Evolutionary conservation across 495 filamentous ascomycete genomes (phyloP).

Genomic region (Trichoderma reesei): DNA sequence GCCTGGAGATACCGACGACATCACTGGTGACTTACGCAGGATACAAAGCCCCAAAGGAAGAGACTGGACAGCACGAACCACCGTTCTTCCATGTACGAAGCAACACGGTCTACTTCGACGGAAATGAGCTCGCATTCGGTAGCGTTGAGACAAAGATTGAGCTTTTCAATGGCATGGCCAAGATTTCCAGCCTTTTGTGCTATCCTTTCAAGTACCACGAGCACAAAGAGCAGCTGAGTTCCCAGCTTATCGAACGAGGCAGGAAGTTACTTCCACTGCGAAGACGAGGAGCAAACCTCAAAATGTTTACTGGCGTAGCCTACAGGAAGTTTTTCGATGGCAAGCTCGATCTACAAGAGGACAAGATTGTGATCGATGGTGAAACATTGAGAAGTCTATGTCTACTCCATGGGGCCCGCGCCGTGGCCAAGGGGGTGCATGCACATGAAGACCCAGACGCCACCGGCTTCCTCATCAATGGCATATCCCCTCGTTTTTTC

Average conservation of each 20-base stretch:
- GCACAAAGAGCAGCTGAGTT: slow-evolving; percentile 52
- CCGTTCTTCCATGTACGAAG: slow-evolving; percentile 34
- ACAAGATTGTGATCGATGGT: slow-evolving; percentile 73
- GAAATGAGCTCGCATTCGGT: slow-evolving; percentile 49
- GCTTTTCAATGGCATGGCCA: slow-evolving; percentile 72
- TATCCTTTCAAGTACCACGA: slow-evolving; percentile 82
- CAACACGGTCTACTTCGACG: slow-evolving; percentile 72
- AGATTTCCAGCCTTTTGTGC: slow-evolving; percentile 66
- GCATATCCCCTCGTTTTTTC: too few relatives aligned
- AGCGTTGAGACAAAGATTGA: slow-evolving; percentile 62
- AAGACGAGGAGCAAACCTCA: slow-evolving; percentile 69
- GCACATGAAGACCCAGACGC: too few relatives aligned
- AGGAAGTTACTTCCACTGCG: slow-evolving; percentile 67
- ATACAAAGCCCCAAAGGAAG: too few relatives aligned
- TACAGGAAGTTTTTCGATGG: slow-evolving; percentile 47
- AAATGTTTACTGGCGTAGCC: slow-evolving; percentile 70
- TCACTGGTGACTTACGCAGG: too few relatives aligned
- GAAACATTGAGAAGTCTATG: too few relatives aligned
- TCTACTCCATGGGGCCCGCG: too few relatives aligned
- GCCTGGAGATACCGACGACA: too few relatives aligned
- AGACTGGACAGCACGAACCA: too few relatives aligned
- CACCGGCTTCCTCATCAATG: too few relatives aligned
- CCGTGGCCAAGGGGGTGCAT: too few relatives aligned
- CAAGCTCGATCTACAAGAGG: slow-evolving; percentile 77
- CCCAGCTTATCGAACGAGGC: slow-evolving; percentile 70